These are phyloP conservation scores for Aspergillus brunneoviolaceus DNA, from an alignment of 2,329 filamentous ascomycete genomes.

Conservation along the genomic window DNA sequence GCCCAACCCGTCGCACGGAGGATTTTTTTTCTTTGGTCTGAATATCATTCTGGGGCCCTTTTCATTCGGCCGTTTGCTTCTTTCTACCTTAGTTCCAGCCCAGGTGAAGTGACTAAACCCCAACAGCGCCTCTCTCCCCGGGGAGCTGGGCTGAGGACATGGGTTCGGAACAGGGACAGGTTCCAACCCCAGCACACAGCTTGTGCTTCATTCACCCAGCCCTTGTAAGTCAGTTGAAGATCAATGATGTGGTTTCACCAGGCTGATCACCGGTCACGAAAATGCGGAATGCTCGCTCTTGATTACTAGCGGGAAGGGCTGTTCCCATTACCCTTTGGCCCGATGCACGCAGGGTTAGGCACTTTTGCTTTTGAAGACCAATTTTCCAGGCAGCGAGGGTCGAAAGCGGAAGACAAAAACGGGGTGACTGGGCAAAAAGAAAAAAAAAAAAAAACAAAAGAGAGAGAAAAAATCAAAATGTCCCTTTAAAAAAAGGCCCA, in stretches of 20 bases:
- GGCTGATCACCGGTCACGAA: background rate
- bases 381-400: background rate
- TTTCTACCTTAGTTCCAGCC: background rate
- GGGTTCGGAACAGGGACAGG: background rate
- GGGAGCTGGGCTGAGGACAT: background rate
- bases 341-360: slow-evolving; percentile 2
- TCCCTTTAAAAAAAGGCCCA: too few relatives aligned
- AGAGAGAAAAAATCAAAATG: too few relatives aligned
- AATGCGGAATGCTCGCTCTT: background rate
- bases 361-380: background rate
- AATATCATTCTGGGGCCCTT: background rate
- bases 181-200: background rate
- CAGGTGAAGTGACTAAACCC: background rate
- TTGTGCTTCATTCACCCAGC: too few relatives aligned
- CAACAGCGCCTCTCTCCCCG: background rate
- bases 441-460: background rate
- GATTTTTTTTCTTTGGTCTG: background rate
- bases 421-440: background rate
- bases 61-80: background rate
- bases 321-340: background rate
- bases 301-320: background rate
- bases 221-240: background rate
- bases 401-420: background rate
- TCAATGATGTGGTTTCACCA: slow-evolving; percentile 2
- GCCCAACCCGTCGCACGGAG: slow-evolving; percentile 7